phyloP scores from a whole-genome alignment of 495 filamentous ascomycete genomes.

The Penicillium ucsense region DNA sequence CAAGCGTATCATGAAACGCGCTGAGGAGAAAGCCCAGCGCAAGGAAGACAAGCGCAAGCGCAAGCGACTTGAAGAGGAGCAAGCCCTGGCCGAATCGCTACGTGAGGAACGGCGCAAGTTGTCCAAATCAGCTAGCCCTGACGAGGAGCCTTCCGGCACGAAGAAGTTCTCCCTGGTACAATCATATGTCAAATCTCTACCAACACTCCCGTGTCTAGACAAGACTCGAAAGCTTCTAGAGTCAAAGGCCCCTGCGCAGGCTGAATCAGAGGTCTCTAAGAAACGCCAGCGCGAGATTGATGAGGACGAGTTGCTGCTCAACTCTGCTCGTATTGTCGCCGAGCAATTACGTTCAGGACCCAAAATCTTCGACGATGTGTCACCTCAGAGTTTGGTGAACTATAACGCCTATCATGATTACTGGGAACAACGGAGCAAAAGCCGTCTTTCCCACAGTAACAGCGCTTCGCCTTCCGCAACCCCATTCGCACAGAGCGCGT shows the following conservation, averaged over 20 bases:
- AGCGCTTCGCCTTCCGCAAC: conserved; percentile 14
- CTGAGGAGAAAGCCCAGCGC: conserved; percentile 3
- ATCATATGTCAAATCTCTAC: conserved; percentile 25
- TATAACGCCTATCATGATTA: not conserved
- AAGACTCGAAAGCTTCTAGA: conserved; percentile 19
- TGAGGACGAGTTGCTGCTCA: conserved; percentile 34
- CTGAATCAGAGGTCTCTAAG: conserved; percentile 11
- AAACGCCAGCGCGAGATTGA: conserved; percentile 22
- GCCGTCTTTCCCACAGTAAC: conserved; percentile 14
- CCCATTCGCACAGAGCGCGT: conserved; percentile 19
- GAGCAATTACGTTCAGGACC: conserved; percentile 31
- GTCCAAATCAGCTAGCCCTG: conserved; percentile 14
- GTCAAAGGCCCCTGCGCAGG: conserved; percentile 10
- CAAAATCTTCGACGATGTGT: conserved; percentile 17
- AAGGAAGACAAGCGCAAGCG: conserved; percentile 12
- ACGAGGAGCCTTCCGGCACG: conserved; percentile 1
- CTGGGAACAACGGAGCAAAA: not conserved
- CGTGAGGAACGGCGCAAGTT: conserved; percentile 15
- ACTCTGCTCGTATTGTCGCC: conserved; percentile 33
- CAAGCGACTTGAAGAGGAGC: conserved; percentile 19
- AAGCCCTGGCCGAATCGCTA: not conserved
- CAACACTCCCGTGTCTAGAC: conserved; percentile 32
- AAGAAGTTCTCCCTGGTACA: conserved; percentile 25
- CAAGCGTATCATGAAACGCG: conserved; percentile 8
- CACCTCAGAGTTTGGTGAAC: not conserved